Conservation (phyloP, 2,329 filamentous ascomycete species). For the Phoma sp. region DNA sequence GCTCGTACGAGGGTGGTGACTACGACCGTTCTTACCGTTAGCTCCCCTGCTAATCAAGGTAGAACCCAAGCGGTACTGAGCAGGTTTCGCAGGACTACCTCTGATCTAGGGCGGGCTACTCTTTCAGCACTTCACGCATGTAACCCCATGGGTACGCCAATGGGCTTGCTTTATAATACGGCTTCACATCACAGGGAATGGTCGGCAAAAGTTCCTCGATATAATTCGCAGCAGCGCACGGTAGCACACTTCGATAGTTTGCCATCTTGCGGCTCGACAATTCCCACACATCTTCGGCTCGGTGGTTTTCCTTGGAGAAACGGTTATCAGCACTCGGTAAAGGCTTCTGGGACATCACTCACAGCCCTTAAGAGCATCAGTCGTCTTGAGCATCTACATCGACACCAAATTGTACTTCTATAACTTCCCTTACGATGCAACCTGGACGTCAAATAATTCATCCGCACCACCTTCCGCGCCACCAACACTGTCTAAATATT, state of each 20-base stretch:
- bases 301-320: constrained; percentile 52
- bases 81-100: constrained; percentile 31
- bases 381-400: constrained; percentile 47
- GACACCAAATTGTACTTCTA: constrained; percentile 54
- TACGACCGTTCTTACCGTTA: constrained; percentile 54
- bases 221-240: constrained; percentile 43
- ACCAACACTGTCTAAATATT: constrained; percentile 45
- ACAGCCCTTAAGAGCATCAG: constrained; percentile 43
- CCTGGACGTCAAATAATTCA: constrained; percentile 47
- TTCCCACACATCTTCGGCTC: constrained; percentile 47
- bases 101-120: constrained; percentile 31
- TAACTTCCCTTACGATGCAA: constrained; percentile 47
- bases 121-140: constrained; percentile 41
- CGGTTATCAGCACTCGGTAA: constrained; percentile 48
- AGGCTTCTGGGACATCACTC: constrained; percentile 45
- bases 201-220: constrained; percentile 50
- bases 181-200: constrained; percentile 46
- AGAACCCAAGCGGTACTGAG: constrained; percentile 49
- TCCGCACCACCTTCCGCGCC: constrained; percentile 45
- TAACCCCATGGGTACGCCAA: constrained; percentile 45
- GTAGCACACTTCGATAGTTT: constrained; percentile 44
- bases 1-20: constrained; percentile 52
- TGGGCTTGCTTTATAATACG: constrained; percentile 47
- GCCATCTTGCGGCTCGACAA: constrained; percentile 43
- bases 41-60: constrained; percentile 38